A percentile compares a stretch with the other conserved stretches of the same genome.
These are phyloP conservation scores for Aureobasidium sp. DNA, from an alignment of 2,329 filamentous ascomycete genomes.

Conservation along the genomic window DNA sequence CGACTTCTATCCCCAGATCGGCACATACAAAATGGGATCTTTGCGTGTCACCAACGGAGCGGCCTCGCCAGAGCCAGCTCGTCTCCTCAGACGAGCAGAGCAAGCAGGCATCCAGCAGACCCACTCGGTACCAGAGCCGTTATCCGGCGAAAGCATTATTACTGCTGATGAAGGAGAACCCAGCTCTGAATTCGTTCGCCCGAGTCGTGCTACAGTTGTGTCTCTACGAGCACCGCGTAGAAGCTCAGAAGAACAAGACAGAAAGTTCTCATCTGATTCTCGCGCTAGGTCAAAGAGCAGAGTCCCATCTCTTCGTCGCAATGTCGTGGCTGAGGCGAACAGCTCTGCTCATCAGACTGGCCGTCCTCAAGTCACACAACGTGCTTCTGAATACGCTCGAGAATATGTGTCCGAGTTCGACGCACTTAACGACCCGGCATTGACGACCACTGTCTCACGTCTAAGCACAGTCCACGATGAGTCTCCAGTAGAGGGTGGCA, in stretches of 20 bases:
- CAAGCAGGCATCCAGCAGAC: neutral
- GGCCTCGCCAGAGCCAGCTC: conserved; percentile 38
- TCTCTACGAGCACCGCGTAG: neutral
- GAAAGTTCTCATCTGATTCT: neutral
- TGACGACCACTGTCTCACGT: conserved; percentile 21
- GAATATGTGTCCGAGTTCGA: conserved; percentile 24
- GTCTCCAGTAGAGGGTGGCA: neutral
- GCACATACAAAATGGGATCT: conserved; percentile 36
- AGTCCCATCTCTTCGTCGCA: neutral
- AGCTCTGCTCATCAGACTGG: neutral
- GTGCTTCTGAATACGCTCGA: conserved; percentile 17
- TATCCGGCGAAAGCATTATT: conserved; percentile 2
- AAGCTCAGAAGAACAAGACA: neutral
- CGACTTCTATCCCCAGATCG: conserved; percentile 37
- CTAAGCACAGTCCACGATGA: conserved; percentile 25
- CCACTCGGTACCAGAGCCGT: neutral
- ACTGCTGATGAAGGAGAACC: conserved; percentile 14
- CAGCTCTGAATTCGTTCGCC: conserved; percentile 19
- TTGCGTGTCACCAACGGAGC: conserved; percentile 43
- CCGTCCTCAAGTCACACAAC: neutral
- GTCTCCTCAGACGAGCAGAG: conserved; percentile 18
- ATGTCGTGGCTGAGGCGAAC: neutral
- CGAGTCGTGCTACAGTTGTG: conserved; percentile 19
- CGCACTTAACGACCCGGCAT: neutral
- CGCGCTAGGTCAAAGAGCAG: conserved; percentile 4